Percentiles rank a stretch among this genome's conserved stretches.
Evolutionary conservation across 2,329 filamentous ascomycete genomes (phyloP).

Genomic region (Xylaria sp.): DNA sequence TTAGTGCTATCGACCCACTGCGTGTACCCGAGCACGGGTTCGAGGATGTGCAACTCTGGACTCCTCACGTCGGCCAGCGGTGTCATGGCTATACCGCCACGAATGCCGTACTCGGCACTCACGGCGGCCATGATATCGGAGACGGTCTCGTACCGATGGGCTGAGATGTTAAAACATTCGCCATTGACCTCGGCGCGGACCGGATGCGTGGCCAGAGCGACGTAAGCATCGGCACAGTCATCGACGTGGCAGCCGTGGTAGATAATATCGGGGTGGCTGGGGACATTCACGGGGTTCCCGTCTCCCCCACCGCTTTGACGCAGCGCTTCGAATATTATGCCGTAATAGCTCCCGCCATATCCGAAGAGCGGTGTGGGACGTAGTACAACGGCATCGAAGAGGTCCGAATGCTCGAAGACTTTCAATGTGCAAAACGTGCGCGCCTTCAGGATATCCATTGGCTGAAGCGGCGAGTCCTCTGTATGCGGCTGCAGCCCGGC

Average conservation of each 20-base stretch:
- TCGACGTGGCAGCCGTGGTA: slow-evolving; percentile 61
- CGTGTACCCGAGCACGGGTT: slow-evolving; percentile 50
- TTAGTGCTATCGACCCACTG: slow-evolving; percentile 58
- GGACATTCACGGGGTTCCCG: slow-evolving; percentile 46
- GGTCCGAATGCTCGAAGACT: slow-evolving; percentile 52
- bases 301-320: not conserved
- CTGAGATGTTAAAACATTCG: slow-evolving; percentile 59
- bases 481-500: slow-evolving; percentile 54
- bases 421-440: slow-evolving; percentile 50
- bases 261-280: slow-evolving; percentile 52
- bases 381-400: slow-evolving; percentile 57
- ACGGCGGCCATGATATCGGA: slow-evolving; percentile 53
- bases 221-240: slow-evolving; percentile 60
- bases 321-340: slow-evolving; percentile 51
- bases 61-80: not conserved
- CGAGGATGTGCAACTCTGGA: slow-evolving; percentile 32
- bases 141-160: slow-evolving; percentile 56
- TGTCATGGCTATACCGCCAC: slow-evolving; percentile 7
- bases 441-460: slow-evolving; percentile 42
- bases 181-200: slow-evolving; percentile 49
- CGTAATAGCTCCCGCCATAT: slow-evolving; percentile 57
- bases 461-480: slow-evolving; percentile 54
- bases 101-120: slow-evolving; percentile 52
- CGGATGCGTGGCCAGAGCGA: slow-evolving; percentile 55
- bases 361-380: slow-evolving; percentile 61